Evolutionary conservation across 2,329 filamentous ascomycete genomes (phyloP).

Genomic region (Sporothrix sp.): DNA sequence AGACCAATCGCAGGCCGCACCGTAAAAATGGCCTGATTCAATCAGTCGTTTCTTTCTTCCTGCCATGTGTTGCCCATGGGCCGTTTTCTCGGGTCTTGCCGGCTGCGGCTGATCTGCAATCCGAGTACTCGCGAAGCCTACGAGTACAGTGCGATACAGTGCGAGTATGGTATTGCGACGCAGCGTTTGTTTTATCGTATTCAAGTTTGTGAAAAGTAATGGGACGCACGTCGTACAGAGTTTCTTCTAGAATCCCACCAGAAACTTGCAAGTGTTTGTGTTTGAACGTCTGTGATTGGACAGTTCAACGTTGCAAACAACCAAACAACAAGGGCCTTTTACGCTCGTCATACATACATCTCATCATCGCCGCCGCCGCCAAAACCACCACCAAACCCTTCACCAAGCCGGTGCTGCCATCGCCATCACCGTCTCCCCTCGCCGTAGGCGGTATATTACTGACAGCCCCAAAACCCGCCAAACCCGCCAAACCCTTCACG

Average conservation of each 20-base stretch:
- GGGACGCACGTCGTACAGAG: too few species aligned
- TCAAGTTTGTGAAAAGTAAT: too few species aligned
- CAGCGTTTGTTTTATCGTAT: too few species aligned
- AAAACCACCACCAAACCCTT: not conserved
- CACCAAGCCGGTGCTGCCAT: not conserved
- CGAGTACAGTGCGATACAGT: too few species aligned
- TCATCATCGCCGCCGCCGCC: too few species aligned
- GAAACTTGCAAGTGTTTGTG: too few species aligned
- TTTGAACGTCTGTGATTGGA: not conserved
- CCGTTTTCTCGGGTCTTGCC: conserved; percentile 13
- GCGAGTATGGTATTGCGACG: too few species aligned
- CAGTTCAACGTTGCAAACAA: not conserved
- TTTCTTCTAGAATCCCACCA: too few species aligned
- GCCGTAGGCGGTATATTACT: conserved; percentile 6
- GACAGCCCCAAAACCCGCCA: conserved; percentile 1
- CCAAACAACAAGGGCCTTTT: not conserved
- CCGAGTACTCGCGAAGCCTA: conserved; percentile 1
- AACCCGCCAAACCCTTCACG: conserved; percentile 1
- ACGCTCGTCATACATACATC: not conserved
- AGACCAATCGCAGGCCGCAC: not conserved
- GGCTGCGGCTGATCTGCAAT: not conserved
- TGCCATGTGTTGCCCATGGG: conserved; percentile 11
- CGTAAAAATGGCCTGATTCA: conserved; percentile 13
- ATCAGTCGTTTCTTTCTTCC: conserved; percentile 7
- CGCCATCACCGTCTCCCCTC: conserved; percentile 6